A percentile compares a stretch with the other conserved stretches of the same genome.
phyloP scores from a whole-genome alignment of 2,329 filamentous ascomycete species.

The Rutstroemia sydowiana region DNA sequence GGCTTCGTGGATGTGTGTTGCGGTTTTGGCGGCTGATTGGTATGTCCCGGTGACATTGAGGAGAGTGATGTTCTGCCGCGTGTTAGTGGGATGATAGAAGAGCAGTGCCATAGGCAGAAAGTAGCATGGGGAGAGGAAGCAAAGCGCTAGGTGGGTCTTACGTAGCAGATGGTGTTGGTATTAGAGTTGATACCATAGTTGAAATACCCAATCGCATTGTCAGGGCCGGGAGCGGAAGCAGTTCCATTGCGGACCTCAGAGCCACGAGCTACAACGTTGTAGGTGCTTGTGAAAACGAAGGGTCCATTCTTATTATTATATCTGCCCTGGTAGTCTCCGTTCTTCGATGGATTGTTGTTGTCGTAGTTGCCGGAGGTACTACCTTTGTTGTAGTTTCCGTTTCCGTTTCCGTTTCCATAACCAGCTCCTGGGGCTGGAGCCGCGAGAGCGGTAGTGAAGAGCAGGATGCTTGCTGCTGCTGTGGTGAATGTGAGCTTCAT shows the following conservation, averaged over 20 bases:
- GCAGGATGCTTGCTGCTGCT: background rate
- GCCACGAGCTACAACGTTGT: constrained; percentile 38
- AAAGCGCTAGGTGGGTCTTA: constrained; percentile 8
- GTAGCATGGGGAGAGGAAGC: background rate
- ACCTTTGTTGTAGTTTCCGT: background rate
- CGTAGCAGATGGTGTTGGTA: constrained; percentile 27
- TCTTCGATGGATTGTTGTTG: constrained; percentile 5
- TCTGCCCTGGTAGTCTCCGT: background rate
- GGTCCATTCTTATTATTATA: background rate
- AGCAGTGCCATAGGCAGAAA: background rate
- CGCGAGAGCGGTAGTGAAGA: background rate
- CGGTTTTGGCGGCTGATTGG: constrained; percentile 37
- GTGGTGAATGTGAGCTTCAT: constrained; percentile 8
- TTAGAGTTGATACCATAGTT: constrained; percentile 41
- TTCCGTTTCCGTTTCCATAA: background rate
- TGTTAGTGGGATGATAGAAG: background rate
- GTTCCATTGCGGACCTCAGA: constrained; percentile 40
- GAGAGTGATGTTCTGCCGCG: constrained; percentile 44
- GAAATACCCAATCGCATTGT: constrained; percentile 39
- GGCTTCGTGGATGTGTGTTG: constrained; percentile 44
- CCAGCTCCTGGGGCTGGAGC: background rate
- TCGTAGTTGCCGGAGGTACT: constrained; percentile 4
- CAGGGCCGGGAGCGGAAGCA: constrained; percentile 27
- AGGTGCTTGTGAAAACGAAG: constrained; percentile 38
- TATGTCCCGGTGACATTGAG: constrained; percentile 39